These are phyloP conservation scores for Solanum chilense DNA, from an alignment of 257 asterid species.

Conservation along the genomic window DNA sequence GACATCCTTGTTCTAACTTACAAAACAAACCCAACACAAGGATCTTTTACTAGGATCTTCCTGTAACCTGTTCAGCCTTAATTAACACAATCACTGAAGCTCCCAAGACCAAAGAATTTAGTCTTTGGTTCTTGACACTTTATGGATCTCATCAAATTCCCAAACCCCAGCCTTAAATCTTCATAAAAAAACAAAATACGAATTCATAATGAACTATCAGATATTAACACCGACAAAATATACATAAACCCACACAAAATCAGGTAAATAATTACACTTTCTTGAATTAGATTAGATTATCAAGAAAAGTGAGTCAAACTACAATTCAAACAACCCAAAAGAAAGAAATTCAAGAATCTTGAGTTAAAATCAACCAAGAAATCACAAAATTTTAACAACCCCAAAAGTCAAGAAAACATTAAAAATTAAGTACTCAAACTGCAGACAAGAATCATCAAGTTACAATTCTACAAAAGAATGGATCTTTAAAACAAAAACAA, in stretches of 20 bases:
- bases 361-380: neutral
- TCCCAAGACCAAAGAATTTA: neutral
- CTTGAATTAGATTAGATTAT: neutral
- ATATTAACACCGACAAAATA: neutral
- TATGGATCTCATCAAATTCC: neutral
- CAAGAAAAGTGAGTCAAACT: conserved; percentile 7
- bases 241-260: neutral
- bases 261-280: neutral
- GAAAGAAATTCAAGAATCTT: neutral
- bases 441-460: neutral
- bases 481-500: neutral
- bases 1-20: conserved; percentile 30
- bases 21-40: conserved; percentile 14
- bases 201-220: too few relatives aligned
- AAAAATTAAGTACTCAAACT: neutral
- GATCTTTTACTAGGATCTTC: conserved; percentile 23
- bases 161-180: neutral
- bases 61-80: neutral
- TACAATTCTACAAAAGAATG: neutral
- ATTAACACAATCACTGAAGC: neutral
- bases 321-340: conserved; percentile 6
- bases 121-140: neutral
- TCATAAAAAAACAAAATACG: neutral
- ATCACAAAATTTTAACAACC: neutral
- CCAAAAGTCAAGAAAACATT: neutral